A percentile compares a stretch with the other conserved stretches of the same genome.
phyloP scores from a whole-genome alignment of 163 green algal genomes.

The Botryococcus braunii region DNA sequence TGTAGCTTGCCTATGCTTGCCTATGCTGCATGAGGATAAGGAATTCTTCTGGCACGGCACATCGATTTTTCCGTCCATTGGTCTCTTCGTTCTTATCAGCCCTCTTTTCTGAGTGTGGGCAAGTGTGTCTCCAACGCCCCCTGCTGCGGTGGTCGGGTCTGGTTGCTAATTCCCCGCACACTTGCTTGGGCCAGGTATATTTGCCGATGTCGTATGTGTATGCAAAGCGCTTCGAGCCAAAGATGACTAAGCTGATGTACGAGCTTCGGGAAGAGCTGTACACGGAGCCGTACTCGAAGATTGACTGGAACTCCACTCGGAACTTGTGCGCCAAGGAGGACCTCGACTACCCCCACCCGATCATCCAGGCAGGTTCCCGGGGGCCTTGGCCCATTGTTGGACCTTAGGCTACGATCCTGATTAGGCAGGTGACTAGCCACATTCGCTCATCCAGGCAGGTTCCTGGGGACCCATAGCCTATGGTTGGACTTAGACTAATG shows the following conservation, averaged over 20 bases:
- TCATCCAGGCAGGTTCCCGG: neutral
- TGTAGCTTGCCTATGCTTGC: no score
- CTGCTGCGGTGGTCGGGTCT: neutral
- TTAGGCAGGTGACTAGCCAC: constrained; percentile 99
- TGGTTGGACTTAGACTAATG: no score
- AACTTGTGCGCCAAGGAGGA: constrained; percentile 77
- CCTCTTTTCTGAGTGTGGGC: neutral
- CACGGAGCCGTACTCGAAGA: constrained; percentile 7
- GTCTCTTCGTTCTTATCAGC: no score
- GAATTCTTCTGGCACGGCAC: no score
- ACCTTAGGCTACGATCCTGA: no score
- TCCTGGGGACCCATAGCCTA: neutral
- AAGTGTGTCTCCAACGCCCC: neutral
- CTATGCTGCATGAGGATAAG: no score
- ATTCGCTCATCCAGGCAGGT: constrained; percentile 43
- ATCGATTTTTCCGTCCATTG: no score
- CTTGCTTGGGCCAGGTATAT: no score
- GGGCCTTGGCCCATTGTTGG: neutral
- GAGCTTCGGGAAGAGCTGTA: constrained; percentile 48
- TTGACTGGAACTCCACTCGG: constrained; percentile 21
- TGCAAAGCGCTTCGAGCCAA: constrained; percentile 53
- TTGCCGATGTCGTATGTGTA: constrained; percentile 98
- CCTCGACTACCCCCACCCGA: constrained; percentile 96
- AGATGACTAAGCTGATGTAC: constrained; percentile 50
- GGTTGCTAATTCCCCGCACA: no score